phyloP scores from a whole-genome alignment of 2,329 filamentous ascomycete genomes.

The Cladorrhinum sp. region DNA sequence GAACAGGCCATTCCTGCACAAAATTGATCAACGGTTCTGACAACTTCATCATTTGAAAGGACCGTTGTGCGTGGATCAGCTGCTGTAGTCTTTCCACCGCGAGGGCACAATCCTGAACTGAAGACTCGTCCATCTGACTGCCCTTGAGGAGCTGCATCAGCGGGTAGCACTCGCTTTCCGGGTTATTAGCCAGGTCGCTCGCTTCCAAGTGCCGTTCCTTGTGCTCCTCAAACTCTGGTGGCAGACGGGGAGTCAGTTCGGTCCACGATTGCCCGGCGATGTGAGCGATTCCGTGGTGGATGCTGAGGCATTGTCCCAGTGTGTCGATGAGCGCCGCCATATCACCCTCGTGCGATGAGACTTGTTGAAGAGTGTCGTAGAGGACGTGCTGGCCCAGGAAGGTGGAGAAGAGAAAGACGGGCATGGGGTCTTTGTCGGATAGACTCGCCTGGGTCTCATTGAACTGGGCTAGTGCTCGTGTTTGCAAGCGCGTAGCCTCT shows the following conservation, averaged over 20 bases:
- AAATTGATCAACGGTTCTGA: neutral
- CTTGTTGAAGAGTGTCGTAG: slow-evolving; percentile 20
- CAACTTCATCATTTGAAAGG: neutral
- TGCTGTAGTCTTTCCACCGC: slow-evolving; percentile 5
- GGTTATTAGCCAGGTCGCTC: neutral
- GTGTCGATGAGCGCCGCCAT: slow-evolving; percentile 18
- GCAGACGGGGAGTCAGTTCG: neutral
- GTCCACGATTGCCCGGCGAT: slow-evolving; percentile 17
- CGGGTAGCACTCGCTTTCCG: neutral
- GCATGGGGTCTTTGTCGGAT: slow-evolving; percentile 17
- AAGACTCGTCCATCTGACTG: neutral
- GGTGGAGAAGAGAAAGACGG: slow-evolving; percentile 27
- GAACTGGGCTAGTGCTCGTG: slow-evolving; percentile 20
- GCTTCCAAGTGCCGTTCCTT: neutral
- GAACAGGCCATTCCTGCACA: slow-evolving; percentile 23
- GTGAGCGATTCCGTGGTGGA: slow-evolving; percentile 23
- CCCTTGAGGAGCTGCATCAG: neutral
- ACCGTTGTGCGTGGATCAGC: slow-evolving; percentile 1
- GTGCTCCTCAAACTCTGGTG: neutral
- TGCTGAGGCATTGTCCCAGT: slow-evolving; percentile 19
- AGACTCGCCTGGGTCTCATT: slow-evolving; percentile 11
- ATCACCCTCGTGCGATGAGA: slow-evolving; percentile 1
- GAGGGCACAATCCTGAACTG: neutral
- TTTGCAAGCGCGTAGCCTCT: slow-evolving; percentile 26
- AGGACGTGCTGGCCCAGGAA: slow-evolving; percentile 28